A percentile compares a stretch with the other conserved stretches of the same genome.
These are phyloP conservation scores for Mycena maculata DNA, from an alignment of 768 basidiomycete species.

Conservation along the genomic window DNA sequence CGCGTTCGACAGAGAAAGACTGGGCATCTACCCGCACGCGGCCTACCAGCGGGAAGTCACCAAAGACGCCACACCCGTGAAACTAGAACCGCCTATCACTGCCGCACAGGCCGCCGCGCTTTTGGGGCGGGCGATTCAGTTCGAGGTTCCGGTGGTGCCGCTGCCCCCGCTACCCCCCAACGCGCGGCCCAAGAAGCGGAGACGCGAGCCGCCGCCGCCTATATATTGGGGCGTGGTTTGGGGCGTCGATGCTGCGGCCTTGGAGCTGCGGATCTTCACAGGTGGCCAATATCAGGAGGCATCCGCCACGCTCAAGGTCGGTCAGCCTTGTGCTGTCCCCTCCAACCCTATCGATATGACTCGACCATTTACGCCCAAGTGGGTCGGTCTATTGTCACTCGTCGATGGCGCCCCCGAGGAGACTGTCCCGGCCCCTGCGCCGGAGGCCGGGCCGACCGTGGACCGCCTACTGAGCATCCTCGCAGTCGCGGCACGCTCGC, in stretches of 20 bases:
- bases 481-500: slow-evolving; percentile 1
- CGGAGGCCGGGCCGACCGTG: not conserved
- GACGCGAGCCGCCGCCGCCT: slow-evolving; percentile 13
- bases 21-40: slow-evolving; percentile 12
- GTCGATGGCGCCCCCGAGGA: slow-evolving; percentile 8
- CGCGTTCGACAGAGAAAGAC: slow-evolving; percentile 12
- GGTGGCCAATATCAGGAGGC: slow-evolving; percentile 21
- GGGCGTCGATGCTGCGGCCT: slow-evolving; percentile 7
- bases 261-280: slow-evolving; percentile 16
- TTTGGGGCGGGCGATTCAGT: slow-evolving; percentile 23
- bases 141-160: slow-evolving; percentile 23
- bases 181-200: slow-evolving; percentile 19
- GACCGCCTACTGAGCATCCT: slow-evolving; percentile 16
- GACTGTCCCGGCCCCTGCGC: not conserved
- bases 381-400: slow-evolving; percentile 15
- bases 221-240: slow-evolving; percentile 27
- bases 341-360: slow-evolving; percentile 5
- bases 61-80: slow-evolving; percentile 16
- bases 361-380: slow-evolving; percentile 19
- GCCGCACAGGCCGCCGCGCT: slow-evolving; percentile 13
- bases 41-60: slow-evolving; percentile 17
- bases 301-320: slow-evolving; percentile 11
- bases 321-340: slow-evolving; percentile 13
- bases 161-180: slow-evolving; percentile 9
- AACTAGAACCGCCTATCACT: slow-evolving; percentile 16